A percentile compares a stretch with the other conserved stretches of the same genome.
These are phyloP conservation scores for Lachancea nothofagi DNA, from an alignment of 805 yeast genomes.

Conservation along the genomic window DNA sequence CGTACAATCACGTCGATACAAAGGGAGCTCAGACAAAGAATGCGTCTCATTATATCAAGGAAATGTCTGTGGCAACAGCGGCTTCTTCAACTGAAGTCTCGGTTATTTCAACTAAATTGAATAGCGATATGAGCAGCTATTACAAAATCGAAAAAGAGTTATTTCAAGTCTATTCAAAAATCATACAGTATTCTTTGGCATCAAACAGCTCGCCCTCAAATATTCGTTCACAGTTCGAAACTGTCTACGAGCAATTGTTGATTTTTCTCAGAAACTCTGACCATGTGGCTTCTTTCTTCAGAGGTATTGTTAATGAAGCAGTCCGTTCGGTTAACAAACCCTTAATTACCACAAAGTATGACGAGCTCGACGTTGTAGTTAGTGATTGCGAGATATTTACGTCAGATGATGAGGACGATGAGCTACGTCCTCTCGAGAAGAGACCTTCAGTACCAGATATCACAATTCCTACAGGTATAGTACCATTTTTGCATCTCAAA, in stretches of 20 bases:
- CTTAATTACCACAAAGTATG: constrained; percentile 11
- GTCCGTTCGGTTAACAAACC: constrained; percentile 15
- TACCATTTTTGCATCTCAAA: constrained; percentile 78
- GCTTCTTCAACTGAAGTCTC: constrained; percentile 6
- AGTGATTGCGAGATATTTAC: constrained; percentile 10
- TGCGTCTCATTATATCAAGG: constrained; percentile 11
- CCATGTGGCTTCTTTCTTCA: constrained; percentile 15
- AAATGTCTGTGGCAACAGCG: constrained; percentile 12
- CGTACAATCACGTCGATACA: not conserved
- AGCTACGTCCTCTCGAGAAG: not conserved
- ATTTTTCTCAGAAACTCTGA: constrained; percentile 17
- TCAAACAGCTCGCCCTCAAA: constrained; percentile 12
- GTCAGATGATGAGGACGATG: constrained; percentile 12
- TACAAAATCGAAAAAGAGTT: constrained; percentile 17
- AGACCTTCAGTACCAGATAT: constrained; percentile 13
- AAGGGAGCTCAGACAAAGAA: not conserved
- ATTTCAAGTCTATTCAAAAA: constrained; percentile 17
- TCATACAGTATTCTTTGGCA: constrained; percentile 15
- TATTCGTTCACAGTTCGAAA: constrained; percentile 15
- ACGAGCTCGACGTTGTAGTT: constrained; percentile 10
- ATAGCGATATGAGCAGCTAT: constrained; percentile 16
- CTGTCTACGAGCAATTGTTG: constrained; percentile 16
- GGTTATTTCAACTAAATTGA: constrained; percentile 12
- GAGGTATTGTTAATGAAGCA: constrained; percentile 16
- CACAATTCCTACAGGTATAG: constrained; percentile 55